These are phyloP conservation scores for Cordia subcordata DNA, from an alignment of 257 asterid species.

Conservation along the genomic window DNA sequence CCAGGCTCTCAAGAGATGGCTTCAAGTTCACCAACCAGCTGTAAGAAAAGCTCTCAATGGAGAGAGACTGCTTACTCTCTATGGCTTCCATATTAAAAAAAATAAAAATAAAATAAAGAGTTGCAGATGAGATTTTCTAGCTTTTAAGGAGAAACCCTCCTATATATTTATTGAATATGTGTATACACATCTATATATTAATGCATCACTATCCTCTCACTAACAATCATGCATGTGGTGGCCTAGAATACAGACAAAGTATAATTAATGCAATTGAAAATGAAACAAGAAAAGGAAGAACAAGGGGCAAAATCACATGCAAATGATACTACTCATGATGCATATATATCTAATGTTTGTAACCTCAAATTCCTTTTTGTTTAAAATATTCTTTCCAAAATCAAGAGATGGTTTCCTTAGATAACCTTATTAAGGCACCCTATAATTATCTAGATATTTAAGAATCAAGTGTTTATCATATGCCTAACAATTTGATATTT, in stretches of 20 bases:
- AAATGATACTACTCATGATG: conserved; percentile 13
- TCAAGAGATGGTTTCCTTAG: too few species aligned
- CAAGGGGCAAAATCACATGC: conserved; percentile 32
- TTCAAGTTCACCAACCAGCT: conserved; percentile 54
- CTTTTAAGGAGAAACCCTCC: neutral
- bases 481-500: too few species aligned
- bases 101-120: too few species aligned
- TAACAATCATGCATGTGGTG: conserved; percentile 20
- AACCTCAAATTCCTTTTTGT: neutral
- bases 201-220: conserved; percentile 9
- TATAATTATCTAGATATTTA: too few species aligned
- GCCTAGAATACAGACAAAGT: conserved; percentile 16
- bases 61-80: conserved; percentile 14
- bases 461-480: too few species aligned
- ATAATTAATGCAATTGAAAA: conserved; percentile 17
- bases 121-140: too few species aligned
- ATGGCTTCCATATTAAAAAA: neutral
- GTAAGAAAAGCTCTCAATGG: conserved; percentile 65
- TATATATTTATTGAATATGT: conserved; percentile 4
- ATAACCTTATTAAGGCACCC: too few species aligned
- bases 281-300: conserved; percentile 8
- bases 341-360: neutral
- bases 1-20: conserved; percentile 16
- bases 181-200: conserved; percentile 1
- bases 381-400: neutral